These are phyloP conservation scores for Spergularia marina DNA, from an alignment of 148 eudicot species.

Conservation along the genomic window DNA sequence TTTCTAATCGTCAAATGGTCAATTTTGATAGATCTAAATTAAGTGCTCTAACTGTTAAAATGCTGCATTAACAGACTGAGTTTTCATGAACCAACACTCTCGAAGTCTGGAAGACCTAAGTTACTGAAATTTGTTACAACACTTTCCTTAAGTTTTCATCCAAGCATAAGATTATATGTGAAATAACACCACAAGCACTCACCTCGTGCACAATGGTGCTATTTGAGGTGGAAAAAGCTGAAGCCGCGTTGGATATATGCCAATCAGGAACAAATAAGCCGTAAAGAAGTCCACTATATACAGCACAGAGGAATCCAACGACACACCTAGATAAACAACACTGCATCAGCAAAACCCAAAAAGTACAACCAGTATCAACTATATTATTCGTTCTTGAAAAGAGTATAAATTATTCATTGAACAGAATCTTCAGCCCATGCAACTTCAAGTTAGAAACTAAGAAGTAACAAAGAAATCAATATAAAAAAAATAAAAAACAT, in stretches of 20 bases:
- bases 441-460: neutral
- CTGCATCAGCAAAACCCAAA: constrained; percentile 14
- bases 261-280: constrained; percentile 84
- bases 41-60: too few relatives aligned
- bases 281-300: constrained; percentile 58
- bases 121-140: neutral
- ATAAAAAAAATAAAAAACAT: neutral
- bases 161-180: neutral
- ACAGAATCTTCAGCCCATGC: neutral
- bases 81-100: neutral
- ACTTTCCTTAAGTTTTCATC: neutral
- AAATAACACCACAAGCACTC: constrained; percentile 13
- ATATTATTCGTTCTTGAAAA: neutral
- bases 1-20: too few relatives aligned
- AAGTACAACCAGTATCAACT: neutral
- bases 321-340: constrained; percentile 43
- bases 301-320: constrained; percentile 34
- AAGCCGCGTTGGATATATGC: constrained; percentile 37
- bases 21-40: too few relatives aligned
- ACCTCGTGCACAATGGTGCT: constrained; percentile 40
- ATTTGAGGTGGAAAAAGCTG: constrained; percentile 36
- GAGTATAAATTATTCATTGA: neutral
- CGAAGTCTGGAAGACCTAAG: neutral
- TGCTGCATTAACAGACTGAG: too few relatives aligned
- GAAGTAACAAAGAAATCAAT: neutral